Evolutionary conservation across 106 monocot species (phyloP).

Genomic region (Allium sativum): DNA sequence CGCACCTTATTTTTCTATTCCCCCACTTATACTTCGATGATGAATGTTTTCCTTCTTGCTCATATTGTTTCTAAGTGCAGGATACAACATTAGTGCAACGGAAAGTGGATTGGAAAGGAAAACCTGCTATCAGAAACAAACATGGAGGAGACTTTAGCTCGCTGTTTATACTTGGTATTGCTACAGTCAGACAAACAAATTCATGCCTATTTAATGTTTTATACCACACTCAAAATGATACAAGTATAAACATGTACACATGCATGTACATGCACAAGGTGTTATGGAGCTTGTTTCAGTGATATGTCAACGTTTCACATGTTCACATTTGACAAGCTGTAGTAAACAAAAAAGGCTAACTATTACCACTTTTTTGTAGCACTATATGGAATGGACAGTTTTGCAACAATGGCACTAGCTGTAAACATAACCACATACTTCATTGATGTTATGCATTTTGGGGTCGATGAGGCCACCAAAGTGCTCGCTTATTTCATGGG

Average conservation of each 20-base stretch:
- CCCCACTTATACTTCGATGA: not conserved
- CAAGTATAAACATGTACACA: not conserved
- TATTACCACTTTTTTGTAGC: conserved; percentile 1
- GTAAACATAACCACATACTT: conserved; percentile 27
- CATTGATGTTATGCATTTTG: conserved; percentile 26
- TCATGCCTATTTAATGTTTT: not conserved
- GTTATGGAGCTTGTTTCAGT: not conserved
- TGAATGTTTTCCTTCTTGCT: not conserved
- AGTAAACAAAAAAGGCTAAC: no score
- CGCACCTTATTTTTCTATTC: not conserved
- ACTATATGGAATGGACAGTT: conserved; percentile 10
- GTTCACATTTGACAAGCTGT: not conserved
- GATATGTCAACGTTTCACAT: not conserved
- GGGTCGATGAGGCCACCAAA: conserved; percentile 11
- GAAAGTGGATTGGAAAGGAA: conserved; percentile 29
- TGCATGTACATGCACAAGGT: not conserved
- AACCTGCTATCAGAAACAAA: conserved; percentile 13
- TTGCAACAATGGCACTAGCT: conserved; percentile 6
- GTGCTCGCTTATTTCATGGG: conserved; percentile 36
- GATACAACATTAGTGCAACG: conserved; percentile 6
- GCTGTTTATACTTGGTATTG: conserved; percentile 13
- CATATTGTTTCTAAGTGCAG: conserved; percentile 4
- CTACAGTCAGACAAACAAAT: not conserved
- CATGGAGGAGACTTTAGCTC: conserved; percentile 18
- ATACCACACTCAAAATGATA: not conserved